phyloP scores from a whole-genome alignment of 768 basidiomycete genomes.

The Calocera cornea region DNA sequence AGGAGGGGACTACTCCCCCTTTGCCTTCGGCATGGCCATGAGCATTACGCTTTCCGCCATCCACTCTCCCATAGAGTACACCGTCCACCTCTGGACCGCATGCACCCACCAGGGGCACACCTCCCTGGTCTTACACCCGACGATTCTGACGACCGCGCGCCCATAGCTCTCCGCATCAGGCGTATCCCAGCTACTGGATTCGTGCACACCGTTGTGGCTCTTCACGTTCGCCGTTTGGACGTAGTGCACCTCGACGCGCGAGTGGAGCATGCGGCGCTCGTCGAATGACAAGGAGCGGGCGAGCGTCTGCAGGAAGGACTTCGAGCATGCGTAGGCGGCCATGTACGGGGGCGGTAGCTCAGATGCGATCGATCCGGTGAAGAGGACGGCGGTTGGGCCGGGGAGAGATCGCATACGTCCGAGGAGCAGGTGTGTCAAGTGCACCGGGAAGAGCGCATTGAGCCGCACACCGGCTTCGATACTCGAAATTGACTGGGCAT shows the following conservation, averaged over 20 bases:
- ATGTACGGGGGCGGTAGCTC: neutral
- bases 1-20: neutral
- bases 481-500: neutral
- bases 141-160: neutral
- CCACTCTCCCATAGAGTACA: conserved; percentile 1
- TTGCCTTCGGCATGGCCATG: neutral
- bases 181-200: neutral
- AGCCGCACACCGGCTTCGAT: neutral
- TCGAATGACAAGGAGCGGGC: neutral
- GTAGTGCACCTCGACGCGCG: neutral
- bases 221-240: neutral
- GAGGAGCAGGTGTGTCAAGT: neutral
- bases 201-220: neutral
- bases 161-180: conserved; percentile 4
- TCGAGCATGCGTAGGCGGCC: neutral
- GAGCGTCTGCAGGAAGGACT: neutral
- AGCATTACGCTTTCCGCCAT: conserved; percentile 1
- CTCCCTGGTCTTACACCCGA: neutral
- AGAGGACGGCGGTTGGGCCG: neutral
- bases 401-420: neutral
- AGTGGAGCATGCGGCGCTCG: neutral
- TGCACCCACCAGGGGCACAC: conserved; percentile 3
- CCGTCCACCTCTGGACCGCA: neutral
- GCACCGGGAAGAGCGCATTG: neutral
- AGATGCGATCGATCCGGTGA: neutral